Percentiles rank a stretch among this genome's conserved stretches.
These are phyloP conservation scores for Euclidium syriacum DNA, from an alignment of 345 rosid species.

Conservation along the genomic window DNA sequence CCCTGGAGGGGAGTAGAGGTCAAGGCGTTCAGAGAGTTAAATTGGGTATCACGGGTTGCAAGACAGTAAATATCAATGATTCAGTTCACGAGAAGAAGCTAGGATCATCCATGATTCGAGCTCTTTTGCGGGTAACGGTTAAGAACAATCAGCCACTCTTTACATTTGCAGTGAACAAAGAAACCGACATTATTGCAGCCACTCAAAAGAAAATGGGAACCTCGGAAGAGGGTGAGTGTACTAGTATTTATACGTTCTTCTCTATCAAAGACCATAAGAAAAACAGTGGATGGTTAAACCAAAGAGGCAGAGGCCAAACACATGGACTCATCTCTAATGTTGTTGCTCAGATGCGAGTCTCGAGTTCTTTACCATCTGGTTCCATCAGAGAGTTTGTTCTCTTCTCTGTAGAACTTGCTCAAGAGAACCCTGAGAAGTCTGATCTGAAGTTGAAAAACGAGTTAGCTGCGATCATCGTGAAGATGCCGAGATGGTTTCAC, in stretches of 20 bases:
- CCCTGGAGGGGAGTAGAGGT: constrained; percentile 32
- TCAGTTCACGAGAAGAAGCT: constrained; percentile 40
- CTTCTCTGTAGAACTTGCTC: constrained; percentile 50
- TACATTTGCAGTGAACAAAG: constrained; percentile 77
- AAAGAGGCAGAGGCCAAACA: constrained; percentile 56
- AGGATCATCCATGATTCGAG: constrained; percentile 52
- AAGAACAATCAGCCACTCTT: constrained; percentile 78
- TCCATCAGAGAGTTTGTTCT: constrained; percentile 68
- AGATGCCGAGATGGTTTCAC: constrained; percentile 41
- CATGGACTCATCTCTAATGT: constrained; percentile 54
- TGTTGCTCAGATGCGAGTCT: constrained; percentile 79
- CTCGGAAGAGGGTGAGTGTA: constrained; percentile 43
- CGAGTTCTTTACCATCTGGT: constrained; percentile 38
- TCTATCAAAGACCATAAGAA: constrained; percentile 62
- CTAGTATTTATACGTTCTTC: constrained; percentile 66
- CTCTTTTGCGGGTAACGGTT: constrained; percentile 59
- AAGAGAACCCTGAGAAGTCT: constrained; percentile 35
- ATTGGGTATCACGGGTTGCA: constrained; percentile 33
- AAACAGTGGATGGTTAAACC: constrained; percentile 68
- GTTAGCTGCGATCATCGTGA: constrained; percentile 80
- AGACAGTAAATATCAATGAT: constrained; percentile 33
- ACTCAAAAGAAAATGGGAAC: constrained; percentile 53
- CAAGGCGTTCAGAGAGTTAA: constrained; percentile 41
- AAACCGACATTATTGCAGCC: constrained; percentile 64
- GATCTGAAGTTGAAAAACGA: constrained; percentile 59